These are phyloP conservation scores for Xylariaceae sp. DNA, from an alignment of 2,329 filamentous ascomycete genomes.

Conservation along the genomic window DNA sequence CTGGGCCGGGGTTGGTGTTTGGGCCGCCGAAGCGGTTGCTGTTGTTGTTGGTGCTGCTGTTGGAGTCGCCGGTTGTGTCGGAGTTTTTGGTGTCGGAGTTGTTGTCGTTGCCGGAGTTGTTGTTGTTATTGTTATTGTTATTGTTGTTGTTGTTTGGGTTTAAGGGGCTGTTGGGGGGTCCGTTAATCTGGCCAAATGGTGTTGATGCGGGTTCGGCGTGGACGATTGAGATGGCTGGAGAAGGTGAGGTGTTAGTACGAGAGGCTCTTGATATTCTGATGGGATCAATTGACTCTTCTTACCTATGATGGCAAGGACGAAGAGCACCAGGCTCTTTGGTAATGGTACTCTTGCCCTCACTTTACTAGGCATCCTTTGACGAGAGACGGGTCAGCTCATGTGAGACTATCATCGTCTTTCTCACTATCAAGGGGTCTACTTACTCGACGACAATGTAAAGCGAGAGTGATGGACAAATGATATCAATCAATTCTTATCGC, in stretches of 20 bases:
- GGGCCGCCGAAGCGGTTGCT: background rate
- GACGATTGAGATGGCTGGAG: background rate
- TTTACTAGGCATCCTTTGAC: background rate
- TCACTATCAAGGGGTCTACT: background rate
- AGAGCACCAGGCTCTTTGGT: constrained; percentile 3
- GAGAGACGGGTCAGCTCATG: background rate
- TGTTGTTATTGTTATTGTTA: background rate
- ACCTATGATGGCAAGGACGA: constrained; percentile 12
- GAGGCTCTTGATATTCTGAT: background rate
- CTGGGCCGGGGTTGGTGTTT: background rate
- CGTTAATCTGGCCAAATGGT: background rate
- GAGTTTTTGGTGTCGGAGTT: background rate
- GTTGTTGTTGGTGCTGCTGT: background rate
- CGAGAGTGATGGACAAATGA: background rate
- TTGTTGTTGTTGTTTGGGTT: background rate
- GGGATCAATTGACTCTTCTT: constrained; percentile 3
- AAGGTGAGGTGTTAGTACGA: background rate
- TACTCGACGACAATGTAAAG: background rate
- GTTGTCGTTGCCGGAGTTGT: background rate
- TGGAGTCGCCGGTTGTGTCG: background rate
- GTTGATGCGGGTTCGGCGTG: constrained; percentile 2
- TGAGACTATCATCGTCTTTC: background rate
- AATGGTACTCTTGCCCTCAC: background rate
- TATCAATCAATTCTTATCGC: background rate
- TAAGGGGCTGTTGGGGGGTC: background rate